A percentile compares a stretch with the other conserved stretches of the same genome.
These are phyloP conservation scores for Rutstroemia sp. DNA, from an alignment of 2,329 filamentous ascomycete genomes.

Conservation along the genomic window DNA sequence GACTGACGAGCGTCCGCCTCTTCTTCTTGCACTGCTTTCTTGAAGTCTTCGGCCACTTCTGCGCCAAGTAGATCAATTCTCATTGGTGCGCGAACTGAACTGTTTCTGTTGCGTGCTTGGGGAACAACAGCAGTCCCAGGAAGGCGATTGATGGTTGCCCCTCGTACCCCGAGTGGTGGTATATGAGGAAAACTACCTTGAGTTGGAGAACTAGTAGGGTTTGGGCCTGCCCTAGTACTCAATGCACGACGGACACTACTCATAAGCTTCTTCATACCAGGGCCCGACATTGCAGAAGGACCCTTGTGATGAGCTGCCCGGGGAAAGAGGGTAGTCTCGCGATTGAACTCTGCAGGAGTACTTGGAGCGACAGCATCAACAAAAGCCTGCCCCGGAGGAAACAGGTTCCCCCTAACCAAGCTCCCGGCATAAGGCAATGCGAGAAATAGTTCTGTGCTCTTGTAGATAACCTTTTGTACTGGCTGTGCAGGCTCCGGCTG, in stretches of 20 bases:
- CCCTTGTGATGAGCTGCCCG: conserved; percentile 37
- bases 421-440: conserved; percentile 68
- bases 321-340: conserved; percentile 46
- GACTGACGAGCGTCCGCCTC: conserved; percentile 26
- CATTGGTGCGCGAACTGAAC: conserved; percentile 44
- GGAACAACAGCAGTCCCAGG: conserved; percentile 55
- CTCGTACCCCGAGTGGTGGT: conserved; percentile 27
- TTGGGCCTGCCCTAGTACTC: conserved; percentile 42
- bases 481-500: conserved; percentile 32
- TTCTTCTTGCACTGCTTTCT: conserved; percentile 63
- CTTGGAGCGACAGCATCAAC: conserved; percentile 58
- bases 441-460: conserved; percentile 50
- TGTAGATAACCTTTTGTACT: conserved; percentile 42
- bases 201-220: conserved; percentile 27
- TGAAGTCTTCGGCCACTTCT: conserved; percentile 70
- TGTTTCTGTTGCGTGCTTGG: conserved; percentile 40
- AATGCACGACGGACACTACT: conserved; percentile 79
- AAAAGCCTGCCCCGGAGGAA: conserved; percentile 75
- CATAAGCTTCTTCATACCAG: conserved; percentile 78
- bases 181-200: conserved; percentile 29
- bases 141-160: conserved; percentile 49
- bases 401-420: conserved; percentile 77
- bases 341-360: conserved; percentile 37
- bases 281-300: conserved; percentile 54
- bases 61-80: conserved; percentile 81